Base-by-base conservation (phyloP, 2,329 filamentous ascomycete genomes). In the Fusarium verrucosum region DNA sequence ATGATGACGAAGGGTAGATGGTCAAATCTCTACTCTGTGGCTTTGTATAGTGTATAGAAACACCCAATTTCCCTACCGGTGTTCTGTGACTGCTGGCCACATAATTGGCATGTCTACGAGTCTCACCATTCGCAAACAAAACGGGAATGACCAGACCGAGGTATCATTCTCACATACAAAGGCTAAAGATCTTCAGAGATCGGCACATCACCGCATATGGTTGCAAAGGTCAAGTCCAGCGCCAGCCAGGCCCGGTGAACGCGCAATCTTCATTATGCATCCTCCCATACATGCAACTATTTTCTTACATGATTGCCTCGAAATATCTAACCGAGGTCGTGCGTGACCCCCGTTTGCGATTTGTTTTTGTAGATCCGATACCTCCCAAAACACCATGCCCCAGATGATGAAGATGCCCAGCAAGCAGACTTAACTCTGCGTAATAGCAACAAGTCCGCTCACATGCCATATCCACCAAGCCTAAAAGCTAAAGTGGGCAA, bases 11-110 rank as follows among this genome's bases (percentile, higher is more conserved):
- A 22, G 46, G 20, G 38, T 54, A 58, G 47, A 66, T 33, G 25
- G 23, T 56, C 43, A 25, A 47, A 62, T 56, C 47, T 58, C 65
- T 64, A 51, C 65, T 57, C 56, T 70, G 64, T 69, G 58, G 62
- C 58, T 57, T 45, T 77, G 75, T 76, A 76, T 73, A 75, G 72
- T 78, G 75, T 76, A 77, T 76, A 77, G 73, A 77, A 71, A 64
- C 63, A 40, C 60, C 66, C 61, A 62, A 65, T 55, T 65, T 50
- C 59, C 58, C 47, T 58, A 47, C 19, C 25, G 37, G 23, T 19
- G 6, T 40, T 16, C 41, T 26, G 23, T 17, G 13, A 49, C 10
- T 22, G 33, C 23, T 28, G 10, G 17, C 22, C 23, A 49, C 33
- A 22, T 22, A 10, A 11, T 16, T 32, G 19, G 7, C 30, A 26